Evolutionary conservation across 1,139 yeast genomes (phyloP), one percentile per base, ranked within the genome.

Genomic region (Candida freyschussii): DNA sequence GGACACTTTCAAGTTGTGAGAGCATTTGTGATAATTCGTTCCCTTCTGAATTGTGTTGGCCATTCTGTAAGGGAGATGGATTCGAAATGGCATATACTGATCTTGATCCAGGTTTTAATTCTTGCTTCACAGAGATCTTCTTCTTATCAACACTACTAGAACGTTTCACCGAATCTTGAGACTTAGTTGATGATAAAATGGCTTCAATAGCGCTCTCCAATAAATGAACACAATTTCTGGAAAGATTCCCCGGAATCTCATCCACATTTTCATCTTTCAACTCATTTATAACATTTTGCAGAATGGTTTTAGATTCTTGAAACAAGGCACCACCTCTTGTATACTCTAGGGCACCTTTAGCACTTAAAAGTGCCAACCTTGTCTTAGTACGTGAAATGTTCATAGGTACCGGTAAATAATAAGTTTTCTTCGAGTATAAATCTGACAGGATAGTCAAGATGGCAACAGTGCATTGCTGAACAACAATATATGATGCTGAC

Each of bases 301-400:
- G 57, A 29, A 80, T 57, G 22, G 61, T 66, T 43, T 78, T 80
- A 53, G 80, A 76, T 31, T 79, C 85, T 51, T 74, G 81, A 48
- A 79, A 76, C 36, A 86, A 59, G 1, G 91, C 79, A 0, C 96
- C 95, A 17, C 91, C 87, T 52, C 84, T 77, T 3, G 86, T 78
- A 53, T 84, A 85, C 44, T 85, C 95, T 37, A 86, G 63, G 1
- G 86, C 75, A 8, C 94, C 89, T 44, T 78, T 78, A 2, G 94
- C 84, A 13, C 84, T 83, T 35, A 85, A 56, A 13, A 85, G 62
- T 0, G 87, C 70, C 41, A 80, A 69, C 29, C 87, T 63, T 1
- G 87, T 76, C 47, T 76, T 75, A 39, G 80, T 75, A 37, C 93
- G 61, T 0, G 87, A 65, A n/a, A 78, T 63, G 49, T 83, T 84